These are phyloP conservation scores for Vaccinium macrocarpon DNA, from an alignment of 148 eudicot genomes.

Conservation along the genomic window DNA sequence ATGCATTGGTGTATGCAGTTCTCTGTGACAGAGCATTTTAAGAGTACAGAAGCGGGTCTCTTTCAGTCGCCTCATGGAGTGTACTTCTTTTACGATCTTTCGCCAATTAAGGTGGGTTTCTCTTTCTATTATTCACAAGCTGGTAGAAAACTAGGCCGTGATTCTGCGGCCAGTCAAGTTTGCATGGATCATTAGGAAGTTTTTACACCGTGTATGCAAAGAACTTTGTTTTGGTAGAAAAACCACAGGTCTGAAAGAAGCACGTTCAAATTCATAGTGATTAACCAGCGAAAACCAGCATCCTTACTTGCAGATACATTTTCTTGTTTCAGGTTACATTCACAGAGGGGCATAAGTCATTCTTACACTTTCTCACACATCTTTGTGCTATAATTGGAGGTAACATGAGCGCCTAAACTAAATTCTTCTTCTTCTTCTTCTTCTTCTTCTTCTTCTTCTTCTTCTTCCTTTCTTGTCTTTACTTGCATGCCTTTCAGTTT, in stretches of 20 bases:
- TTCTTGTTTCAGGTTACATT: constrained; percentile 64
- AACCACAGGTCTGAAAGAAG: neutral
- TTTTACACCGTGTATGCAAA: neutral
- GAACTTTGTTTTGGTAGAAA: constrained; percentile 1
- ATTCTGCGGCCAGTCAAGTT: neutral
- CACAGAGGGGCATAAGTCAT: constrained; percentile 56
- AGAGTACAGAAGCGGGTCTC: constrained; percentile 51
- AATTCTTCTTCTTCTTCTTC: neutral
- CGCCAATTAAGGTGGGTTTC: constrained; percentile 73
- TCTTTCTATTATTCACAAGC: constrained; percentile 9
- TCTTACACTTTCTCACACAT: constrained; percentile 83
- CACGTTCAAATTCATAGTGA: neutral
- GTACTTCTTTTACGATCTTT: constrained; percentile 87
- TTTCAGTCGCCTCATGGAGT: constrained; percentile 65
- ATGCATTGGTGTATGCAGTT: constrained; percentile 41
- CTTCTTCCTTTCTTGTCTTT: neutral
- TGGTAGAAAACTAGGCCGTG: constrained; percentile 3
- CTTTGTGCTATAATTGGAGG: constrained; percentile 93
- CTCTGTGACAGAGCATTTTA: constrained; percentile 87
- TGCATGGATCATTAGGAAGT: neutral
- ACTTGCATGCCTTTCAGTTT: neutral
- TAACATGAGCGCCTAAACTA: constrained; percentile 19
- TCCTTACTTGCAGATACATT: neutral
- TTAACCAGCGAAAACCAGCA: neutral
- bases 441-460: neutral